A percentile compares a stretch with the other conserved stretches of the same genome.
Conservation (phyloP, 306 rosid genomes). For the Cicer chorassanicum region DNA sequence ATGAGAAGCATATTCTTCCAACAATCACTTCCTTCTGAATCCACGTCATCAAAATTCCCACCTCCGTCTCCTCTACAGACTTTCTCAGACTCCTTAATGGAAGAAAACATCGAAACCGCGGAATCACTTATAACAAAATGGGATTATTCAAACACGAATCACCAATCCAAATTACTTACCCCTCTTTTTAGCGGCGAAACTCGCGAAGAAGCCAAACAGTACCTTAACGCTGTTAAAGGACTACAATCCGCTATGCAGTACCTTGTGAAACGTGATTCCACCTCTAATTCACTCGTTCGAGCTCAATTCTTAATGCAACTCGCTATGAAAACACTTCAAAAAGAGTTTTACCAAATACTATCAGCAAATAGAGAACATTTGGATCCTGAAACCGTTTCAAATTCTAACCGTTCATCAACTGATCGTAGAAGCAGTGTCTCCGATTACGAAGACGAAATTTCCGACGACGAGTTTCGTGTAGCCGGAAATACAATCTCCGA, state of each 20-base stretch:
- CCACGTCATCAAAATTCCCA: constrained; percentile 43
- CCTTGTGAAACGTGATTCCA: constrained; percentile 49
- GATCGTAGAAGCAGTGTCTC: constrained; percentile 52
- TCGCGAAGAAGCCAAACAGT: constrained; percentile 66
- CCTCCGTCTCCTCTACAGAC: constrained; percentile 55
- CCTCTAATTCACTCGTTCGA: constrained; percentile 50
- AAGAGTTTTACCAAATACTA: constrained; percentile 65
- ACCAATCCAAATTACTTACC: constrained; percentile 15
- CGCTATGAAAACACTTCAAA: constrained; percentile 78
- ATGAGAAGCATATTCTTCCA: constrained; percentile 62
- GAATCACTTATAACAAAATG: constrained; percentile 58
- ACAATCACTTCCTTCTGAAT: constrained; percentile 41
- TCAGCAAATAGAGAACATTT: constrained; percentile 49
- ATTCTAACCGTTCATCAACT: constrained; percentile 53
- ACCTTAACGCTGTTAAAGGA: constrained; percentile 60
- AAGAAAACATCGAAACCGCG: constrained; percentile 63
- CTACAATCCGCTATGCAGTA: constrained; percentile 78
- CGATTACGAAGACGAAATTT: constrained; percentile 56
- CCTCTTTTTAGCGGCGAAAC: constrained; percentile 59
- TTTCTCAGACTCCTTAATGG: constrained; percentile 61
- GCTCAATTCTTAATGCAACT: constrained; percentile 78
- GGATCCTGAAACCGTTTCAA: constrained; percentile 68
- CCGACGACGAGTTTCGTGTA: constrained; percentile 61
- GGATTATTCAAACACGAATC: constrained; percentile 40
- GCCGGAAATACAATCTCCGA: constrained; percentile 48